Base-by-base conservation (phyloP, 2,329 filamentous ascomycete genomes). In the Alternaria arbusti region DNA sequence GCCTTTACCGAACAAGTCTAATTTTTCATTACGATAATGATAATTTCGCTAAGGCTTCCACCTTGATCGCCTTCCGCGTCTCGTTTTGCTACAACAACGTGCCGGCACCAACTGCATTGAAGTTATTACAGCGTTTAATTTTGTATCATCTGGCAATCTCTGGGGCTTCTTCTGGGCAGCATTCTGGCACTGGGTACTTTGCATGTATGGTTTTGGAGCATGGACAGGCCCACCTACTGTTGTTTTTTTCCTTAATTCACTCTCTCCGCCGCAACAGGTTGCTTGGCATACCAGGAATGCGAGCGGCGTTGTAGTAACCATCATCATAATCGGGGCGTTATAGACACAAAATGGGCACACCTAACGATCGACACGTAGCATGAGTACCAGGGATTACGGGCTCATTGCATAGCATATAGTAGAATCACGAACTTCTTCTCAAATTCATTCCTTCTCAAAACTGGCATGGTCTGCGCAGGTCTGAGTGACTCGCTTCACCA, bases 1-100 rank as follows among this genome's bases (percentile, higher is more conserved):
- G 74, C 76, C 51, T 80, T 80, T 57, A 67, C 73, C 9, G 78
- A 80, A 65, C 76, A 79, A 68, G 74, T 80, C 20, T 80, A 70
- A 73, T 40, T 28, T 57, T 40, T 68, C 66, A 25, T 71, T 70
- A 58, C 68, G 63, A 56, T 43, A 44, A 55, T 55, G 52, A 26
- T 45, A 28, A 44, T 23, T 36, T 47, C 17, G 57, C 59, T 26
- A 64, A 62, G 69, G 67, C 63, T 52, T 57, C 61, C 46, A 60
- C 47, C 54, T 64, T 20, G 20, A 20, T 3, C 20, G 20, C 20
- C 20, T 20, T 20, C 20, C 20, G 20, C 20, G 20, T 20, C 20
- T 2, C 20, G 20, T 20, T 3, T 3, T 20, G 3, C 63, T 64
- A 66, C 60, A 52, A 55, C 59, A 46, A 64, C 59, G 59, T 63